Percentiles rank a stretch among this genome's conserved stretches.
phyloP scores from a whole-genome alignment of 2,329 filamentous ascomycete species.

The Scedosporium boydii region DNA sequence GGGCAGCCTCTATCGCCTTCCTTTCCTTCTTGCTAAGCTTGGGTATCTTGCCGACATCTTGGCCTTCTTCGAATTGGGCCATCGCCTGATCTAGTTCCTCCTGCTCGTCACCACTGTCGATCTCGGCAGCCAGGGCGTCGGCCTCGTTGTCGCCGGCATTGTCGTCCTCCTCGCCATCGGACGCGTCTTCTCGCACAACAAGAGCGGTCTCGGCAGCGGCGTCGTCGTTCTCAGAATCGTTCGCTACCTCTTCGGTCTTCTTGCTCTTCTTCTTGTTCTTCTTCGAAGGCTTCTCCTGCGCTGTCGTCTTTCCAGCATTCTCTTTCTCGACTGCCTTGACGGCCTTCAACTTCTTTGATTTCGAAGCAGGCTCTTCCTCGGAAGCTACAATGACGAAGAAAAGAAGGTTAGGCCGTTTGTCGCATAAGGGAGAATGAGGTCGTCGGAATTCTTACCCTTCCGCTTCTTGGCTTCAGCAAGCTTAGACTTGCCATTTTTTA shows the following conservation, averaged over 20 bases:
- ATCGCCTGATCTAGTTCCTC: conserved; percentile 22
- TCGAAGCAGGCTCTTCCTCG: conserved; percentile 34
- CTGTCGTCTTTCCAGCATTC: conserved; percentile 17
- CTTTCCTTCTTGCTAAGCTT: conserved; percentile 33
- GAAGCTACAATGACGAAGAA: conserved; percentile 19
- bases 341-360: conserved; percentile 36
- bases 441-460: conserved; percentile 20
- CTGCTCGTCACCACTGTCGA: conserved; percentile 34
- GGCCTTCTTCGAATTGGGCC: conserved; percentile 33
- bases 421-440: background rate
- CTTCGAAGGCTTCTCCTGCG: conserved; percentile 25
- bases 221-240: conserved; percentile 9
- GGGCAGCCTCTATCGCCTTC: conserved; percentile 29
- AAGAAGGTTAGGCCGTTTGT: conserved; percentile 4
- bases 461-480: conserved; percentile 20
- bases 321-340: conserved; percentile 21
- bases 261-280: conserved; percentile 17
- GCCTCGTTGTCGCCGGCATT: conserved; percentile 22
- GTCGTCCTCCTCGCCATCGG: conserved; percentile 28
- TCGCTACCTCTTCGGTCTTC: conserved; percentile 22
- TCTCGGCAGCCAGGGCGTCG: conserved; percentile 26
- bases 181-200: conserved; percentile 21
- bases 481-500: conserved; percentile 9
- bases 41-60: conserved; percentile 42
- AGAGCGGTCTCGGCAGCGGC: background rate